Evolutionary conservation across 768 basidiomycete genomes (phyloP).

Genomic region (Kwoniella pini): DNA sequence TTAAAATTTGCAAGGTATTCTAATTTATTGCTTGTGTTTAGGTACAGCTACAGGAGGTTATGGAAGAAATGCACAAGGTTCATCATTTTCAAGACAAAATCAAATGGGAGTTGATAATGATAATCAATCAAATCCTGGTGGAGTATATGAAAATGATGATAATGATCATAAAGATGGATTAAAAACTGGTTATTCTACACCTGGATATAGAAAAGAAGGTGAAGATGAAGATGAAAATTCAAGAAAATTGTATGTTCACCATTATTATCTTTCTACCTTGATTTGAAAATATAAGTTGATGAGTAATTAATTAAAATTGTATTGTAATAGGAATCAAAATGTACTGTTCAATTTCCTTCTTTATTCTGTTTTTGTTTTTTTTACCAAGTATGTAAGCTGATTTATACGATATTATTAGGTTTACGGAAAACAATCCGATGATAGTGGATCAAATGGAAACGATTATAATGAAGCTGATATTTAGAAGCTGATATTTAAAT

Average conservation of each 20-base stretch:
- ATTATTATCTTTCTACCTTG: too few relatives aligned
- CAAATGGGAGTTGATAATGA: slow-evolving; percentile 39
- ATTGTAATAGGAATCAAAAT: slow-evolving; percentile 20
- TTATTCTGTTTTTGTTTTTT: too few relatives aligned
- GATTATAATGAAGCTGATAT: slow-evolving; percentile 42
- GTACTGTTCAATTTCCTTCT: too few relatives aligned
- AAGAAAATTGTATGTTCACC: slow-evolving; percentile 31
- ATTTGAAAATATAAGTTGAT: too few relatives aligned
- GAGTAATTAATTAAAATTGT: too few relatives aligned
- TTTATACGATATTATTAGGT: slow-evolving; percentile 6
- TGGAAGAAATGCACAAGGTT: slow-evolving; percentile 35
- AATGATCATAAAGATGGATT: slow-evolving; percentile 29
- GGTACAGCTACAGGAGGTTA: slow-evolving; percentile 43
- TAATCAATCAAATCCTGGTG: slow-evolving; percentile 18
- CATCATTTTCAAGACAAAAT: slow-evolving; percentile 37
- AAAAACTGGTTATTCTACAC: slow-evolving; percentile 48
- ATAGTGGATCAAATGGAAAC: slow-evolving; percentile 38
- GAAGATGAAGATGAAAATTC: slow-evolving; percentile 34
- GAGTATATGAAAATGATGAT: slow-evolving; percentile 26
- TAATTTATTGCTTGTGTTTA: slow-evolving; percentile 9
- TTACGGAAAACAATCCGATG: slow-evolving; percentile 44
- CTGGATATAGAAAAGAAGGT: slow-evolving; percentile 46
- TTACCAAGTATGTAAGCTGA: background rate
- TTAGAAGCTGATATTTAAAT: background rate
- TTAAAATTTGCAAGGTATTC: too few relatives aligned